These are phyloP conservation scores for Ustilago lituana DNA, from an alignment of 1,284 basidiomycete species.

Conservation along the genomic window DNA sequence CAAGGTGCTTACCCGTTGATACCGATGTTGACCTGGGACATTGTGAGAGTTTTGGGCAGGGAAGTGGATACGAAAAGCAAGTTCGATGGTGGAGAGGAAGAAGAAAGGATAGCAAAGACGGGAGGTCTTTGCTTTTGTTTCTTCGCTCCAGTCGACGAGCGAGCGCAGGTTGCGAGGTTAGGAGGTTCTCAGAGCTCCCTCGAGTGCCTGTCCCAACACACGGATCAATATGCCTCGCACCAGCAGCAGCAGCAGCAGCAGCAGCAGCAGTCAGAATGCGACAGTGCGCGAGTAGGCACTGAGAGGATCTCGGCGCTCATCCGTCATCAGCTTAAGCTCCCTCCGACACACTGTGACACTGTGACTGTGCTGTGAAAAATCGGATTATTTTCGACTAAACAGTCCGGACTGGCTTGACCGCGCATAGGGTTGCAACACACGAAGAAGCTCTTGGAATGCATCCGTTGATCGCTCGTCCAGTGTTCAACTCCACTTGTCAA, in stretches of 20 bases:
- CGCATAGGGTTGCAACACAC: constrained; percentile 1
- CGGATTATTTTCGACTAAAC: too few relatives aligned
- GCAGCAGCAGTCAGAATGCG: too few relatives aligned
- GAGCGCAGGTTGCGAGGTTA: too few relatives aligned
- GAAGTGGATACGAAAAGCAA: constrained; percentile 16
- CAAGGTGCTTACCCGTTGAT: constrained; percentile 67
- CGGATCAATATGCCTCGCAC: constrained; percentile 4
- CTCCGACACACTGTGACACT: too few relatives aligned
- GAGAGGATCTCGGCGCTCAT: constrained; percentile 1
- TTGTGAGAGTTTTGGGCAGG: constrained; percentile 21
- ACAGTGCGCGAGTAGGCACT: too few relatives aligned
- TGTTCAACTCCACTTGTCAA: too few relatives aligned
- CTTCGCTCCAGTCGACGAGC: neutral
- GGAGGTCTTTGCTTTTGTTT: constrained; percentile 5
- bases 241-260: too few relatives aligned
- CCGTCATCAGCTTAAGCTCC: too few relatives aligned
- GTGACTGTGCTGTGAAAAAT: too few relatives aligned
- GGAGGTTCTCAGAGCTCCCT: too few relatives aligned
- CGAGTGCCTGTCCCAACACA: too few relatives aligned
- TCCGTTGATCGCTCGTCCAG: too few relatives aligned
- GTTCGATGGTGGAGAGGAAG: constrained; percentile 32
- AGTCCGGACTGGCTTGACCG: constrained; percentile 14
- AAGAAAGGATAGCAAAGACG: constrained; percentile 16
- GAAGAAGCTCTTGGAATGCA: constrained; percentile 35
- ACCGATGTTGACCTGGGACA: constrained; percentile 58